These are phyloP conservation scores for Claviceps citrina DNA, from an alignment of 2,329 filamentous ascomycete species.

Conservation along the genomic window DNA sequence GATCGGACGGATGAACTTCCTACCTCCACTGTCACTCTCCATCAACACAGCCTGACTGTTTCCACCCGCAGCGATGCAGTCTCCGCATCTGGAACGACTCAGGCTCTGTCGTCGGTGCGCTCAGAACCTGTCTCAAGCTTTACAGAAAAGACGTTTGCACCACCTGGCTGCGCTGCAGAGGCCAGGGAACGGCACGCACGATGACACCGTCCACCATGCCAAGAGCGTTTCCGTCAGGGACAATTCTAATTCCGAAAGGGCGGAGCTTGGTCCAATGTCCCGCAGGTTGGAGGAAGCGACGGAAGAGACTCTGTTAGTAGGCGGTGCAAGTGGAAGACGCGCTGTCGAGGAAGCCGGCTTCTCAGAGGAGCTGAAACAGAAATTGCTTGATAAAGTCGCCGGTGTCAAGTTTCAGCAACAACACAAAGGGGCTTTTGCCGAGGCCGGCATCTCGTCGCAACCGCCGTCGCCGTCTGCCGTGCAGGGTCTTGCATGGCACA, in stretches of 20 bases:
- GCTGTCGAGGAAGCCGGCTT: conserved; percentile 49
- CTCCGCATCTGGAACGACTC: neutral
- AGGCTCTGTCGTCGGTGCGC: conserved; percentile 1
- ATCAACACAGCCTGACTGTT: neutral
- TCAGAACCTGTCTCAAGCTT: neutral
- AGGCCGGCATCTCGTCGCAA: no score
- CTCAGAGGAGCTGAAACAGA: conserved; percentile 45
- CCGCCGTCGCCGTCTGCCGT: no score
- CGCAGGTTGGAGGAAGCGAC: conserved; percentile 46
- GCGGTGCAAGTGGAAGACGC: conserved; percentile 42
- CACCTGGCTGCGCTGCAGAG: neutral
- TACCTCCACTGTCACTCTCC: no score
- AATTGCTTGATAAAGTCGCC: conserved; percentile 40
- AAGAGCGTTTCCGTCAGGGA: neutral
- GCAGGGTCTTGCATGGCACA: no score
- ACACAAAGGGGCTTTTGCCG: no score
- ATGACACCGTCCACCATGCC: neutral
- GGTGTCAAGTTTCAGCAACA: conserved; percentile 38
- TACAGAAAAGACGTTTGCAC: neutral
- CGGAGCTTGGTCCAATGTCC: conserved; percentile 31
- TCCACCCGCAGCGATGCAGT: neutral
- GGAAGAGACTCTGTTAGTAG: conserved; percentile 43
- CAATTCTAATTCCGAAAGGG: neutral
- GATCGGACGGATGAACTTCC: no score
- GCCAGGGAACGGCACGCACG: neutral